These are phyloP conservation scores for Clitopilus hobsonii DNA, from an alignment of 768 basidiomycete species.

Conservation along the genomic window DNA sequence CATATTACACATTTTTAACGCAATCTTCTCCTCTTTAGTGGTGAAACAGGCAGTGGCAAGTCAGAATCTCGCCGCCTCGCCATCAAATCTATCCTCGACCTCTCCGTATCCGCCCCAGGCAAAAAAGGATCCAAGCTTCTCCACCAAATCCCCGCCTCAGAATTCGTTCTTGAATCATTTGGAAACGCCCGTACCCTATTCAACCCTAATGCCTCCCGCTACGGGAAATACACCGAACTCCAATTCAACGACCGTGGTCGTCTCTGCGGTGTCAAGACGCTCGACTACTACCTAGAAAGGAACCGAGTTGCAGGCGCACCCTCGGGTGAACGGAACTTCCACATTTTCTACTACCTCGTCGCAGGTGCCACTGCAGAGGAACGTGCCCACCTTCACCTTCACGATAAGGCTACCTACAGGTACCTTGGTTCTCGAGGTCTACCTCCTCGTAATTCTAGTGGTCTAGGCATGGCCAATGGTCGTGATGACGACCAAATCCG, in stretches of 20 bases:
- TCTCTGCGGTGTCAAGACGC: constrained; percentile 85
- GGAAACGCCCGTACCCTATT: constrained; percentile 89
- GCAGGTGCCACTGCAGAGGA: constrained; percentile 89
- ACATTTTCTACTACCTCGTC: constrained; percentile 96
- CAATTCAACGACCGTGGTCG: constrained; percentile 94
- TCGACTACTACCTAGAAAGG: constrained; percentile 94
- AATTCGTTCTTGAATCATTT: constrained; percentile 94
- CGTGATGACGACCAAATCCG: constrained; percentile 80
- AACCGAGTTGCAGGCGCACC: constrained; percentile 85
- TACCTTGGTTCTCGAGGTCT: constrained; percentile 75
- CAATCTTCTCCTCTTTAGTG: constrained; percentile 42
- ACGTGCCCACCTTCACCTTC: constrained; percentile 78
- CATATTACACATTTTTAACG: constrained; percentile 2
- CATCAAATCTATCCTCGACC: constrained; percentile 88
- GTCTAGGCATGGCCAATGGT: constrained; percentile 17
- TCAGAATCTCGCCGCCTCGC: constrained; percentile 87
- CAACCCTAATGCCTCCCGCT: constrained; percentile 94
- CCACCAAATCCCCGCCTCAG: constrained; percentile 82
- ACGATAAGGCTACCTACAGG: constrained; percentile 77
- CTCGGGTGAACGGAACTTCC: constrained; percentile 93
- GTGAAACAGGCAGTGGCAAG: constrained; percentile 92
- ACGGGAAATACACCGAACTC: constrained; percentile 96
- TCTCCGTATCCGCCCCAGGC: constrained; percentile 81
- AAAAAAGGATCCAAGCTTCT: constrained; percentile 93
- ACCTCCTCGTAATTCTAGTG: constrained; percentile 33